A percentile compares a stretch with the other conserved stretches of the same genome.
Conservation (phyloP, 768 basidiomycete genomes). For the Lentinula lateritia region DNA sequence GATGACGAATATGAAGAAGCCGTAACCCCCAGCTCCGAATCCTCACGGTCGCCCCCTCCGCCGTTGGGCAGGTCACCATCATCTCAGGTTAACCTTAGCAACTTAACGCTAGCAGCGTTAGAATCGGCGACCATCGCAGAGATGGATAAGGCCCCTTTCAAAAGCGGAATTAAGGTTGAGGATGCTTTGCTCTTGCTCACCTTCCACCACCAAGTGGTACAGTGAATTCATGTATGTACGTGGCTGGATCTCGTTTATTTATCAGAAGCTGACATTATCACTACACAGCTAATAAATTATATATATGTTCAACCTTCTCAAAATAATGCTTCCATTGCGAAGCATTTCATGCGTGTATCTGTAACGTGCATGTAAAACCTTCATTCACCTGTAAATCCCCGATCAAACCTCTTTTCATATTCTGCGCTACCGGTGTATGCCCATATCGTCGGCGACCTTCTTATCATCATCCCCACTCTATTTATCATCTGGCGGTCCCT, state of each 20-base stretch:
- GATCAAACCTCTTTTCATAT: not conserved
- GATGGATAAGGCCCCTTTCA: conserved; percentile 41
- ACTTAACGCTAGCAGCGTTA: conserved; percentile 29
- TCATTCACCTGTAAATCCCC: conserved; percentile 1
- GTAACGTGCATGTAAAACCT: not conserved
- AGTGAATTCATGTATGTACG: conserved; percentile 24
- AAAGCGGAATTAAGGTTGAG: conserved; percentile 60
- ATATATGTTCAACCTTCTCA: not conserved
- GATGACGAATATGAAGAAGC: conserved; percentile 74
- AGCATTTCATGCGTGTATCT: not conserved
- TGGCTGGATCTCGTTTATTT: not conserved
- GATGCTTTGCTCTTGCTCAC: conserved; percentile 70
- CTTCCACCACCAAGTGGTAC: conserved; percentile 65
- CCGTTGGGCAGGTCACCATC: conserved; percentile 22
- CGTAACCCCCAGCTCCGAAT: conserved; percentile 63
- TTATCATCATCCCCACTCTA: not conserved
- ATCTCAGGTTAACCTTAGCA: conserved; percentile 22
- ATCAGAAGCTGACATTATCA: not conserved
- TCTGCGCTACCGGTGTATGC: not conserved
- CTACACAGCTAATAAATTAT: not conserved
- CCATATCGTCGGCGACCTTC: conserved; percentile 1
- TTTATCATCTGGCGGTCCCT: not conserved
- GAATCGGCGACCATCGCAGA: conserved; percentile 40
- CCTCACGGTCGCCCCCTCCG: conserved; percentile 25
- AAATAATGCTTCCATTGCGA: not conserved